phyloP scores from a whole-genome alignment of 805 yeast genomes.

The Metschnikowia hibisci region DNA sequence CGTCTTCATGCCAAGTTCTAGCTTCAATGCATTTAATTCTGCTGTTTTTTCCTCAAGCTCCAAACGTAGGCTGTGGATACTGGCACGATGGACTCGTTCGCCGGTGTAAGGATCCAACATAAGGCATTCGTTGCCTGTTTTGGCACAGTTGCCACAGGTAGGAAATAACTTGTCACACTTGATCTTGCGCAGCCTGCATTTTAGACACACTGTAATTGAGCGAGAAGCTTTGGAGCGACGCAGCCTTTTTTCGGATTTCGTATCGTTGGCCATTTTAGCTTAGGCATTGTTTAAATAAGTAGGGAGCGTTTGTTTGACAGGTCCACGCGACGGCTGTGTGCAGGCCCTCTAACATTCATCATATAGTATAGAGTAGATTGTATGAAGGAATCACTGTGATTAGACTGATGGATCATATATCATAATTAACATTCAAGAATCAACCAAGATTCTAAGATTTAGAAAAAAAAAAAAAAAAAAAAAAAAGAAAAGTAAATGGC shows the following conservation, averaged over 20 bases:
- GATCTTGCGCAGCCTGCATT: constrained; percentile 15
- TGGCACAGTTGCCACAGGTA: constrained; percentile 16
- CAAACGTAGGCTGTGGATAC: constrained; percentile 10
- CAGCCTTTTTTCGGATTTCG: neutral
- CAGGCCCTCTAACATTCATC: too few relatives aligned
- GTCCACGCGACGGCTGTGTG: neutral
- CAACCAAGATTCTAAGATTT: too few relatives aligned
- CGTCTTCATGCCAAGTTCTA: constrained; percentile 1
- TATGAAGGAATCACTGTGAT: too few relatives aligned
- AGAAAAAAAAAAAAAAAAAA: too few relatives aligned
- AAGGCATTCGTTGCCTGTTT: constrained; percentile 13
- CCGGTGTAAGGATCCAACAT: constrained; percentile 15
- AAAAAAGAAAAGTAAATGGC: too few relatives aligned
- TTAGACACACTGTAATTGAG: constrained; percentile 16
- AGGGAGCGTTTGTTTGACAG: neutral
- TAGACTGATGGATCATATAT: too few relatives aligned
- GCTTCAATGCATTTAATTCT: constrained; percentile 7
- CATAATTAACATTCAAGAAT: too few relatives aligned
- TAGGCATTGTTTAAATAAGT: neutral
- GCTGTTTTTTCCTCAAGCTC: constrained; percentile 9
- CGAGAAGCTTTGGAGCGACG: constrained; percentile 3
- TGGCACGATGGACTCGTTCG: constrained; percentile 13
- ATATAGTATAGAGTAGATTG: too few relatives aligned
- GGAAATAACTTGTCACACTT: constrained; percentile 18
- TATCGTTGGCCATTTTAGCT: neutral